Percentiles rank a stretch among this genome's conserved stretches.
These are phyloP conservation scores for Fusarium marasasianum DNA, from an alignment of 2,329 filamentous ascomycete genomes.

Conservation along the genomic window DNA sequence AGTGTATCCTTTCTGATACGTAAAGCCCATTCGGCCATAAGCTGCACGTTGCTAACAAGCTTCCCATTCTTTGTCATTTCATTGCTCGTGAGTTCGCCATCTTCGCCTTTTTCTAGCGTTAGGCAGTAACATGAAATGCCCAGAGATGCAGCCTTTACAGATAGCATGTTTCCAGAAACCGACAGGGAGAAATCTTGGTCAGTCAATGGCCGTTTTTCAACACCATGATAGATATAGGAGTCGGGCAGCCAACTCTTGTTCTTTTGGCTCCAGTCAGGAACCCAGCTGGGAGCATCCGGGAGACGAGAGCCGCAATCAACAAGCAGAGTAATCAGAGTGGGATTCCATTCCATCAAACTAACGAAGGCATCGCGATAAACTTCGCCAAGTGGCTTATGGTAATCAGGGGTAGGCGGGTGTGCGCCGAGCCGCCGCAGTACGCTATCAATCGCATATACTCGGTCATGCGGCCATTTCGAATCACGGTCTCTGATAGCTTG, in stretches of 20 bases:
- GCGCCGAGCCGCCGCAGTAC: neutral
- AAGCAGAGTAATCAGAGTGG: neutral
- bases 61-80: neutral
- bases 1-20: neutral
- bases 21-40: neutral
- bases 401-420: neutral
- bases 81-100: neutral
- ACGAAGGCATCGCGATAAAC: neutral
- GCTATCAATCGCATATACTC: neutral
- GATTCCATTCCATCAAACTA: neutral
- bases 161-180: neutral
- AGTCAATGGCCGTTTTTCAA: neutral
- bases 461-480: neutral
- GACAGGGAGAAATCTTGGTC: neutral
- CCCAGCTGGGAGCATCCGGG: neutral
- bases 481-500: neutral
- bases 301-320: neutral
- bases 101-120: neutral
- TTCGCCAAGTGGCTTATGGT: accelerated
- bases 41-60: neutral
- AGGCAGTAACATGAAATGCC: neutral
- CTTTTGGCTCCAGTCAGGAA: neutral
- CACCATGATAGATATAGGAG: neutral
- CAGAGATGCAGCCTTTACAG: neutral
- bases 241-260: neutral